Conservation (phyloP, 2,329 filamentous ascomycete species). For the Cercospora sp. region DNA sequence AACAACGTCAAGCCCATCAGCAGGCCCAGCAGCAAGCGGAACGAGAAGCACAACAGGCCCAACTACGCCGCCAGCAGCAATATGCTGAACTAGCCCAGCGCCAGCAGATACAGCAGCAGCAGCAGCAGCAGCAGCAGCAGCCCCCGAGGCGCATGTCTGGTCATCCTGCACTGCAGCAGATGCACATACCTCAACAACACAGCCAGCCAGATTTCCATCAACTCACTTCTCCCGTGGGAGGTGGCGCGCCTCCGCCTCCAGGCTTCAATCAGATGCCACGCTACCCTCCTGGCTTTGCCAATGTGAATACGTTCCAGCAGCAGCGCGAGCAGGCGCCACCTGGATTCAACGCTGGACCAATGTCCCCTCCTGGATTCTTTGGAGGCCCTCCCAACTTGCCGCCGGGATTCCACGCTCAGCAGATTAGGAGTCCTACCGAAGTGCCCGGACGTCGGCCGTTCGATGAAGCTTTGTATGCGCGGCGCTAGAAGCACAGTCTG, state of each 20-base stretch:
- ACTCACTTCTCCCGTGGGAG: constrained; percentile 18
- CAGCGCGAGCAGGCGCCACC: constrained; percentile 11
- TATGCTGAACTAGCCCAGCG: constrained; percentile 8
- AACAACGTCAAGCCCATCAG: constrained; percentile 30
- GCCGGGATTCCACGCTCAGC: constrained; percentile 9
- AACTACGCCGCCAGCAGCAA: constrained; percentile 16
- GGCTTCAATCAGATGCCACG: constrained; percentile 39
- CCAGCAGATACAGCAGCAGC: constrained; percentile 14
- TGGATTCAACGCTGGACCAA: constrained; percentile 7
- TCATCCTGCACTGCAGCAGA: constrained; percentile 33
- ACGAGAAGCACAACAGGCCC: constrained; percentile 12
- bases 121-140: constrained; percentile 19
- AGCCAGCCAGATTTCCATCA: constrained; percentile 31
- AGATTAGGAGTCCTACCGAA: constrained; percentile 14
- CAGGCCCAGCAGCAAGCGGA: constrained; percentile 14
- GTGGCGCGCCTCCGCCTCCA: constrained; percentile 30
- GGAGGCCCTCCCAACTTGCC: constrained; percentile 10
- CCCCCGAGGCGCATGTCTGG: constrained; percentile 32
- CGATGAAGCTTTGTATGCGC: constrained; percentile 6
- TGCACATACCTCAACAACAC: constrained; percentile 33
- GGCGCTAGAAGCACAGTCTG: constrained; percentile 9
- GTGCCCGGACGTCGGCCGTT: constrained; percentile 7
- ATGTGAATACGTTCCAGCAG: constrained; percentile 36
- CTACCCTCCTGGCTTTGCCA: constrained; percentile 38
- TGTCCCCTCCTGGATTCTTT: constrained; percentile 17